Percentiles rank a stretch among this genome's conserved stretches.
These are phyloP conservation scores for Phialocephala sp. DNA, from an alignment of 2,329 filamentous ascomycete genomes.

Conservation along the genomic window DNA sequence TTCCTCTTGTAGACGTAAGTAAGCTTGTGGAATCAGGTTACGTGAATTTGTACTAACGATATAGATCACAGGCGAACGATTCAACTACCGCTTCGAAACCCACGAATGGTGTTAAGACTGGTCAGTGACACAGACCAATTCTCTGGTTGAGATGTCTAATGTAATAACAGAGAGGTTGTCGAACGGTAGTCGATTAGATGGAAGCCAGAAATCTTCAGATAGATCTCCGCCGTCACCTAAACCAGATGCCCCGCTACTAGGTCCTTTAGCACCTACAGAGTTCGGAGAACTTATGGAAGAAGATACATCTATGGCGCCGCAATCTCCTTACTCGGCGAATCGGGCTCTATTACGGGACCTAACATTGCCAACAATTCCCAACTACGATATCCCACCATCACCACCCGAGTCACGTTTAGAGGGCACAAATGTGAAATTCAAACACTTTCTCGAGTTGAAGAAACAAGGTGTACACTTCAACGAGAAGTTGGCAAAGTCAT, in stretches of 20 bases:
- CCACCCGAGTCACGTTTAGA: conserved; percentile 66
- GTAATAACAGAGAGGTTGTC: not conserved
- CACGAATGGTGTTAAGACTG: conserved; percentile 19
- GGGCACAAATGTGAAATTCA: conserved; percentile 68
- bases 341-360: conserved; percentile 71
- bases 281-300: conserved; percentile 36
- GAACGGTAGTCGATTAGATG: not conserved
- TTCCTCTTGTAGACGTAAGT: conserved; percentile 33
- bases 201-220: not conserved
- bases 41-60: conserved; percentile 28
- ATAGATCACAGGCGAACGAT: conserved; percentile 31
- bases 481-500: conserved; percentile 68
- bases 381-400: conserved; percentile 76
- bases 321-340: conserved; percentile 70
- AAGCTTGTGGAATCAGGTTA: not conserved
- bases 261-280: conserved; percentile 34
- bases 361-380: conserved; percentile 73
- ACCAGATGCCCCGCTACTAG: conserved; percentile 36
- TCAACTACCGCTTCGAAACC: not conserved
- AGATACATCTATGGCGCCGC: conserved; percentile 39
- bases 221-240: conserved; percentile 13
- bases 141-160: not conserved
- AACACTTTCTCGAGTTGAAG: conserved; percentile 78
- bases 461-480: conserved; percentile 81
- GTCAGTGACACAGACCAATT: not conserved